A percentile compares a stretch with the other conserved stretches of the same genome.
Conservation (phyloP, 148 eudicot genomes). For the Gaultheria prostrata region DNA sequence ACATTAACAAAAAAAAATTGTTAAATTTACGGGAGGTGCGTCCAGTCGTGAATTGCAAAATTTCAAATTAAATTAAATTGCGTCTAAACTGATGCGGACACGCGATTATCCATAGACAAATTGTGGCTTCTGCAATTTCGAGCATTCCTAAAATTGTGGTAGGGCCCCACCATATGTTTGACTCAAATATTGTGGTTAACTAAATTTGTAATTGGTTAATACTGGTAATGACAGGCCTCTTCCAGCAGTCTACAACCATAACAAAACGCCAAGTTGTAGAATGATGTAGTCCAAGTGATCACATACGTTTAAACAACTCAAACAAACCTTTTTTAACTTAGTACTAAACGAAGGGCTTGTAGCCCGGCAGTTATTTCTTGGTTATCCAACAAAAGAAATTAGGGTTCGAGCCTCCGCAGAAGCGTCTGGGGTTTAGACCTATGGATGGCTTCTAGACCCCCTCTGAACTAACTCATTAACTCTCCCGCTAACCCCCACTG, state of each 20-base stretch:
- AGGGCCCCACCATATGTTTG: neutral
- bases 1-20: no score
- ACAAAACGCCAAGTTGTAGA: neutral
- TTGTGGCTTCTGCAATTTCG: neutral
- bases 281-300: neutral
- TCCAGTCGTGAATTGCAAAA: neutral
- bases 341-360: no score
- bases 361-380: no score
- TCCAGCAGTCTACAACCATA: neutral
- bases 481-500: no score
- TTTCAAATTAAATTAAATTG: neutral
- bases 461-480: no score
- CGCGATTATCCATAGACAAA: neutral
- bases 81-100: neutral
- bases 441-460: no score
- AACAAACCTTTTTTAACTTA: neutral
- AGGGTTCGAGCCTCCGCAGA: no score
- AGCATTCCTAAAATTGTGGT: neutral
- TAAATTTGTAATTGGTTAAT: no score
- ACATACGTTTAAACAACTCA: neutral
- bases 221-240: neutral
- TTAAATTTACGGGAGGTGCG: neutral
- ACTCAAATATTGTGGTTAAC: neutral
- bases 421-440: no score
- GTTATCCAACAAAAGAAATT: no score